Percentiles rank a stretch among this genome's conserved stretches.
Conservation (phyloP, 2,329 filamentous ascomycete genomes). For the Xylariaceae sp. region DNA sequence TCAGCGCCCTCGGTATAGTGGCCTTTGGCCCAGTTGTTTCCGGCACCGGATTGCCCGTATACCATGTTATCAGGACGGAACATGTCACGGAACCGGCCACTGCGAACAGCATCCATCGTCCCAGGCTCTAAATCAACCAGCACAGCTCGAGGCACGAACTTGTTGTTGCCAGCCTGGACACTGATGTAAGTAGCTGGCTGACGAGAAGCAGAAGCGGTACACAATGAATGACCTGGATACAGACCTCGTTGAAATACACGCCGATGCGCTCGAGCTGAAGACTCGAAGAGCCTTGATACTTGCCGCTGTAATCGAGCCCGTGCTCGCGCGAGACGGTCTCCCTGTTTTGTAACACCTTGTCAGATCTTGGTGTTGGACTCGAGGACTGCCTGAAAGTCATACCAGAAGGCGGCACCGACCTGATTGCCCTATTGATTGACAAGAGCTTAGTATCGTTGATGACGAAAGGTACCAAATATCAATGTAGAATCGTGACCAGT, state of each 20-base stretch:
- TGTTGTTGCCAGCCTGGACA: conserved; percentile 83
- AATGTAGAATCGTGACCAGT: conserved; percentile 31
- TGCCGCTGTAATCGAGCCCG: conserved; percentile 91
- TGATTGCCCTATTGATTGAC: conserved; percentile 82
- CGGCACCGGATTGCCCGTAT: conserved; percentile 98
- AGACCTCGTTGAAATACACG: conserved; percentile 89
- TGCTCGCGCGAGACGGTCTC: conserved; percentile 86
- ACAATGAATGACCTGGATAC: conserved; percentile 17
- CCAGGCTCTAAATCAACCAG: conserved; percentile 99
- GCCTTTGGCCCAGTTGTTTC: conserved; percentile 99
- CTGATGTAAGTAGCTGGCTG: not conserved
- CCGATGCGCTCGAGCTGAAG: conserved; percentile 99
- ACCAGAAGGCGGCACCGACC: conserved; percentile 99
- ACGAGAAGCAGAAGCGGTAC: not conserved
- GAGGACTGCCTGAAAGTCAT: conserved; percentile 31
- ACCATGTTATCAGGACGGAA: conserved; percentile 99
- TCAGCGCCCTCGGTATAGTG: conserved; percentile 99
- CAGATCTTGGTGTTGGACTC: conserved; percentile 26
- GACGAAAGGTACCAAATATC: conserved; percentile 9
- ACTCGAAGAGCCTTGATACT: conserved; percentile 76
- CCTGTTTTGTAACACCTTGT: conserved; percentile 48
- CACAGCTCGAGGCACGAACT: conserved; percentile 98
- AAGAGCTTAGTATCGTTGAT: conserved; percentile 19
- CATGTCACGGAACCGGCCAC: conserved; percentile 95
- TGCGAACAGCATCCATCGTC: conserved; percentile 99